Base-by-base conservation (phyloP, 2,329 filamentous ascomycete genomes). In the Thermomyces lanuginosus region DNA sequence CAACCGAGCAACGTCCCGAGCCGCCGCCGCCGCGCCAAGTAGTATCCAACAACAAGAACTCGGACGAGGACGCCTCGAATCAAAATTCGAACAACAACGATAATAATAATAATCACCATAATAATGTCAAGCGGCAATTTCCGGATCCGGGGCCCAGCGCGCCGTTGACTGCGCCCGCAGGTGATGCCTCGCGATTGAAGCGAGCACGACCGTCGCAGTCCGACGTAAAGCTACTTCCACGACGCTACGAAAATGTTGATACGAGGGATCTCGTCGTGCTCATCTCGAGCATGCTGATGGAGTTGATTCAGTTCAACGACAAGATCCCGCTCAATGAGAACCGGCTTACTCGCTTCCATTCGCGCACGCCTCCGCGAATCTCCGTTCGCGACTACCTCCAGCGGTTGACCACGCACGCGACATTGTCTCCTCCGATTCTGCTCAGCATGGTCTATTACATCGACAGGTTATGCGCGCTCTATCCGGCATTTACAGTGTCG, bases 381-480 rank as follows among this genome's bases (percentile, higher is more conserved):
- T 92, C 83, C 14, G 86, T 98, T 16, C 66, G 76, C 35, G 89
- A 98, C 50, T 98, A 98, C 49, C 67, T 98, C 18, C 79, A 89
- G 44, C 76, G 89, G 36, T 64, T 98, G 31, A 89, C 91, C 13
- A 82, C 83, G 32, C 89, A 98, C 49, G 89, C 89, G 14, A 93
- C 86, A 0, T 65, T 98, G 3, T 83, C 82, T 5, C 84, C 89
- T 8, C 86, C 89, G 1, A 76, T 98, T 26, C 65, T 98, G n/a
- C 69, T 98, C 18, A 89, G 84, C 41, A 95, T 98, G 82, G 89
- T 98, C 31, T 98, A 91, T 49, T 98, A 95, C 46, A 95, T 98
- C 44, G 89, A 98, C 56, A 76, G 83, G 16, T 66, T 98, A 12
- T 98, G 86, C 53, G 76, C 80, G 7, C 63, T 92, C 32, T 98